These are phyloP conservation scores for Penicillium lividum DNA, from an alignment of 495 filamentous ascomycete genomes.

Conservation along the genomic window DNA sequence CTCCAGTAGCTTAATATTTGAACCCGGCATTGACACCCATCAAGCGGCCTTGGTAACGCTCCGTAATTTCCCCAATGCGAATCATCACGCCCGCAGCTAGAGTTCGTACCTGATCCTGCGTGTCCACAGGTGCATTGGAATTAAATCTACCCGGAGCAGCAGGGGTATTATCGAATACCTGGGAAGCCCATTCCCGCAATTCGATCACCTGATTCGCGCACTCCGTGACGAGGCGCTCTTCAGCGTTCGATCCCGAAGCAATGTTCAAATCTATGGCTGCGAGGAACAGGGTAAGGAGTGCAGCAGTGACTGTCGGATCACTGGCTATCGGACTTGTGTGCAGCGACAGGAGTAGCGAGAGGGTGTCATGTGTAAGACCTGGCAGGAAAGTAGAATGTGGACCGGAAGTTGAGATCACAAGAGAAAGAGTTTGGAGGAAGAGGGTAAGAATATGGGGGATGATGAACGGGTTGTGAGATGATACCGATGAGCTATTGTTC, in stretches of 20 bases:
- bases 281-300: constrained; percentile 75
- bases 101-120: constrained; percentile 42
- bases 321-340: constrained; percentile 45
- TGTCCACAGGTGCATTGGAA: constrained; percentile 40
- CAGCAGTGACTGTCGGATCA: constrained; percentile 66
- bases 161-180: constrained; percentile 63
- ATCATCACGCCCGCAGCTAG: constrained; percentile 84
- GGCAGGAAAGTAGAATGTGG: constrained; percentile 47
- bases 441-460: constrained; percentile 51
- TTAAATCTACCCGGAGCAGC: constrained; percentile 21
- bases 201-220: constrained; percentile 42
- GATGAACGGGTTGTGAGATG: constrained; percentile 42
- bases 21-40: constrained; percentile 55
- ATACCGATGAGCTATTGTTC: constrained; percentile 31
- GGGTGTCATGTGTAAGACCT: constrained; percentile 45
- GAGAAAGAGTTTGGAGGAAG: constrained; percentile 52
- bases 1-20: constrained; percentile 33
- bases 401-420: constrained; percentile 52
- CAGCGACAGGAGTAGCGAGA: constrained; percentile 48
- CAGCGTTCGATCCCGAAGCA: constrained; percentile 54
- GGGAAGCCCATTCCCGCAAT: constrained; percentile 49
- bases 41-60: constrained; percentile 69
- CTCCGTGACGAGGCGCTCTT: constrained; percentile 65
- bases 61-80: constrained; percentile 73
- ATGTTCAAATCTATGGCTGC: constrained; percentile 82